Evolutionary conservation across 345 rosid genomes (phyloP).

Genomic region (Populus pruinosa): DNA sequence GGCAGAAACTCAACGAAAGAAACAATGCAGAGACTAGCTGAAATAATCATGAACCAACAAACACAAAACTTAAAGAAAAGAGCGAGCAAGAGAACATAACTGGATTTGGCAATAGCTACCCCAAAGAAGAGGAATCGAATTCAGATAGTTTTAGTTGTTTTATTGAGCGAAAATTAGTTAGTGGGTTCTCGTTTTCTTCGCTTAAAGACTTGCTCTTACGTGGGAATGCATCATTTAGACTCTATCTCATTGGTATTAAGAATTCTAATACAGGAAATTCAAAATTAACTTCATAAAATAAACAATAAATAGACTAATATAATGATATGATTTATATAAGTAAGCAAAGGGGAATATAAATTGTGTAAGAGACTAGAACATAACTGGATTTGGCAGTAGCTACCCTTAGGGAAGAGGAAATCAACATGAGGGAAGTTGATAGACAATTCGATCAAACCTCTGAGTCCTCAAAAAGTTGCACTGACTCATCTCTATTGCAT

Average conservation of each 20-base stretch:
- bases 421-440: constrained; percentile 43
- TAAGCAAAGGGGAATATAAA: background rate
- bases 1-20: background rate
- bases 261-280: background rate
- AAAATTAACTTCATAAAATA: background rate
- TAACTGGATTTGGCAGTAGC: constrained; percentile 38
- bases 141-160: background rate
- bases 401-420: constrained; percentile 27
- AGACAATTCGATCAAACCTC: constrained; percentile 36
- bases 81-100: background rate
- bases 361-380: background rate
- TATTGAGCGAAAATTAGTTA: background rate
- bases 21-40: background rate
- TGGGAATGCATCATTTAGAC: background rate
- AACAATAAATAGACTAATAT: background rate
- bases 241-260: background rate
- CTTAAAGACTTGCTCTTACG: background rate
- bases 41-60: background rate
- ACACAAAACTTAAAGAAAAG: background rate
- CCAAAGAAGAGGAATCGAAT: background rate
- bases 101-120: background rate
- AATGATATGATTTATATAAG: background rate
- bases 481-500: constrained; percentile 37
- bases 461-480: constrained; percentile 30
- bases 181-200: background rate